Conservation (phyloP, 345 rosid genomes). For the Rhizophora mangle region DNA sequence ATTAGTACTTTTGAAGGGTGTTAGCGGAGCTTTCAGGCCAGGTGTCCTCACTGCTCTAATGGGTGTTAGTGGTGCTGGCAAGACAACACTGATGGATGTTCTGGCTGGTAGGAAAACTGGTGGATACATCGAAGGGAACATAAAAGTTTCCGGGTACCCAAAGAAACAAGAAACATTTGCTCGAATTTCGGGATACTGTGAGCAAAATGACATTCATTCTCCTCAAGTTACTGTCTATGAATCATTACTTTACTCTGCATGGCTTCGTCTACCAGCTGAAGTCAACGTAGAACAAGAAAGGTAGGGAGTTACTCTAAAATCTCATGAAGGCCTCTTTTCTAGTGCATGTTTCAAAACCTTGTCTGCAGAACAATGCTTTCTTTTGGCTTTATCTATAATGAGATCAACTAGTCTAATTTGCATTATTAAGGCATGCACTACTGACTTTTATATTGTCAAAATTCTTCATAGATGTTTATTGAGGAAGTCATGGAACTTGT, state of each 20-base stretch:
- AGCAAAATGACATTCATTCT: constrained; percentile 77
- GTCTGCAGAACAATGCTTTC: too few species aligned
- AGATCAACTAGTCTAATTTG: too few species aligned
- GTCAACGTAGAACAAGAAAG: constrained; percentile 51
- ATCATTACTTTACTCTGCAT: constrained; percentile 71
- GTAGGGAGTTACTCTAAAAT: constrained; percentile 18
- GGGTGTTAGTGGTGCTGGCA: constrained; percentile 86
- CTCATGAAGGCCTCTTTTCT: not conserved
- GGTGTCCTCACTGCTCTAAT: constrained; percentile 80
- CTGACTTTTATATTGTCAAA: too few species aligned
- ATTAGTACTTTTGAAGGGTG: constrained; percentile 62
- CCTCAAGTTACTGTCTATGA: constrained; percentile 76
- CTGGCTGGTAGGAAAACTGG: constrained; percentile 85
- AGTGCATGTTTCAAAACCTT: not conserved
- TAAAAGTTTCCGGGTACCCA: constrained; percentile 64
- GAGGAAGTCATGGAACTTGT: constrained; percentile 95
- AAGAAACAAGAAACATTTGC: constrained; percentile 85
- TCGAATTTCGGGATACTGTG: constrained; percentile 76
- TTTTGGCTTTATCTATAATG: too few species aligned
- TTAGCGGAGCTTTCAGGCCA: constrained; percentile 81
- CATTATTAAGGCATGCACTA: too few species aligned
- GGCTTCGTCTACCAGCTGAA: constrained; percentile 59
- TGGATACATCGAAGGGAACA: constrained; percentile 66
- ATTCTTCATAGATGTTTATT: constrained; percentile 22
- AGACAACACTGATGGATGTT: constrained; percentile 91